These are phyloP conservation scores for Elsinoe australis DNA, from an alignment of 2,329 filamentous ascomycete genomes.

Conservation along the genomic window DNA sequence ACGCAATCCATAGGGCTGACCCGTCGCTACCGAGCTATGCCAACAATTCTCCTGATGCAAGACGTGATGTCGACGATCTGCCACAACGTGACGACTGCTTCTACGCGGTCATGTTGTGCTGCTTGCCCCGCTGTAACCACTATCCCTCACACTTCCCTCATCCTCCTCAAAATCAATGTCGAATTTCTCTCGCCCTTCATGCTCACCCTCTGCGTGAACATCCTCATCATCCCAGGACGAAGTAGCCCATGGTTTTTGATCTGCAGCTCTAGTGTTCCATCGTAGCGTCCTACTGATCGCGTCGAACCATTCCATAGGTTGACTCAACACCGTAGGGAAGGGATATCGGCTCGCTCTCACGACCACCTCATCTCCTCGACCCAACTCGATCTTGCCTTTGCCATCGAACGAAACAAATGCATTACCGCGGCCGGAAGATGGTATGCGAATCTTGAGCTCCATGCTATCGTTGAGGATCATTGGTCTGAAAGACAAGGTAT, in stretches of 20 bases:
- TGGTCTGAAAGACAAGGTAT: constrained; percentile 91
- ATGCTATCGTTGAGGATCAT: constrained; percentile 97
- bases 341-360: constrained; percentile 94
- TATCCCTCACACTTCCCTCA: constrained; percentile 33
- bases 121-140: constrained; percentile 24
- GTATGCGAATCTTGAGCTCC: constrained; percentile 81
- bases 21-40: too few species aligned
- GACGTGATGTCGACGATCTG: too few species aligned
- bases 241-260: constrained; percentile 70
- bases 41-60: too few species aligned
- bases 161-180: constrained; percentile 83
- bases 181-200: constrained; percentile 59
- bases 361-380: constrained; percentile 89
- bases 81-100: too few species aligned
- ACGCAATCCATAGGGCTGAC: too few species aligned
- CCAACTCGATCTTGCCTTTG: constrained; percentile 88
- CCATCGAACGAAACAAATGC: constrained; percentile 97
- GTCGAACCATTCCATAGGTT: constrained; percentile 78
- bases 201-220: constrained; percentile 31
- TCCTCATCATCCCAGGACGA: constrained; percentile 33
- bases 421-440: constrained; percentile 75
- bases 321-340: constrained; percentile 90
- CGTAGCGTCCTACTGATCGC: constrained; percentile 83
- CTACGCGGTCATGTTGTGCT: constrained; percentile 16
- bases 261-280: constrained; percentile 85